Evolutionary conservation across 2,329 filamentous ascomycete genomes (phyloP), one percentile per base, ranked within the genome.

Genomic region (Immersiporthe knoxdaviesiana): DNA sequence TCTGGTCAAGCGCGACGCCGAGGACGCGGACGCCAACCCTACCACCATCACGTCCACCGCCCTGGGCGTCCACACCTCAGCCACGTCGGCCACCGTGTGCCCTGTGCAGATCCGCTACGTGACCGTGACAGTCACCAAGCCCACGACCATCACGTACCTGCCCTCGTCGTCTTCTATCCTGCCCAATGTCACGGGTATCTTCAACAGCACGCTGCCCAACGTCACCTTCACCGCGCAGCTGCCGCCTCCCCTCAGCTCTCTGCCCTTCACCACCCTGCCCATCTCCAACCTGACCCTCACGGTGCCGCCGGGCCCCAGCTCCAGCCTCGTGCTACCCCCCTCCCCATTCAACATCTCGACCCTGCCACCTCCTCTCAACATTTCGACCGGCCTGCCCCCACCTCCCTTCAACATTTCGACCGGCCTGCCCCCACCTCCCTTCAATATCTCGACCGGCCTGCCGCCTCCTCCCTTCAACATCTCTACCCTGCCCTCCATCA

Each of bases 71-170:
- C 16, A 30, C 37, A 59, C 52, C 24, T 27, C 64, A 8, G 18
- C 64, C 37, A 59, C 64, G 2, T 44, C 64, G 64, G n/a, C 4
- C 61, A 63, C 35, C 16, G 27, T 50, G 27, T 63, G 61, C 12
- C 61, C 61, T 14, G 39, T 63, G 10, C n/a, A 47, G 61, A 50
- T 63, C 61, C 61, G 52, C 52, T 66, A 66, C 35, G 52, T 56
- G 32, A 66, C 52, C 37, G 37, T 59, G 30, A 66, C 64, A n/a
- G 52, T 58, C 30, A 65, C 63, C 63, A 41, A 56, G n/a, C 64
- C 61, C 7, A 66, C 37, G 2, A 39, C 52, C 61, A 59, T 59
- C 16, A 69, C 68, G 0, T 39, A 41, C 56, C 30, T 35, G 56
- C 52, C 52, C 27, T 30, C 52, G 52, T 18, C 52, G 52, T 56